These are phyloP conservation scores for Asterionellopsis glacialis DNA, from an alignment of 108 stramenopile species.

Conservation along the genomic window DNA sequence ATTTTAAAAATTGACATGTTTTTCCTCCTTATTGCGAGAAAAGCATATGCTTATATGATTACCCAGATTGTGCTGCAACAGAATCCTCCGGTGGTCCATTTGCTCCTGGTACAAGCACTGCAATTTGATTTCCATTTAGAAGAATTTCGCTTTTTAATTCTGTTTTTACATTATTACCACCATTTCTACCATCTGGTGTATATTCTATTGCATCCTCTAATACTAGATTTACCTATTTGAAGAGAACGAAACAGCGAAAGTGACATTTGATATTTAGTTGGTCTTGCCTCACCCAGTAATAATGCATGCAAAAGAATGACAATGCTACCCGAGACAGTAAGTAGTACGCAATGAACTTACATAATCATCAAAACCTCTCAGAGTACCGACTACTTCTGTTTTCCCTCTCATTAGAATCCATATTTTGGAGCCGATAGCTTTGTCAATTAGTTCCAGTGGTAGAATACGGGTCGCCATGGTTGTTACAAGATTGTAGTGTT, in stretches of 20 bases:
- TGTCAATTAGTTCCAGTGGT: slow-evolving; percentile 85
- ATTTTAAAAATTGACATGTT: too few relatives aligned
- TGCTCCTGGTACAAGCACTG: slow-evolving; percentile 79
- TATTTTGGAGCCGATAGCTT: slow-evolving; percentile 84
- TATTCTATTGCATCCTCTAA: slow-evolving; percentile 88
- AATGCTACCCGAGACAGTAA: background rate
- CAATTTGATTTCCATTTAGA: slow-evolving; percentile 88
- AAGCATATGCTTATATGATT: background rate
- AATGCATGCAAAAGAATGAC: background rate
- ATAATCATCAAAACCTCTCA: slow-evolving; percentile 87
- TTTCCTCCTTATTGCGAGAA: too few relatives aligned
- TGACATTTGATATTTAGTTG: too few relatives aligned
- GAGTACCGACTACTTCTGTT: slow-evolving; percentile 79
- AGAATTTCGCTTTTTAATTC: slow-evolving; percentile 79
- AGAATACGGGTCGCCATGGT: slow-evolving; percentile 70
- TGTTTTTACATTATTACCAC: slow-evolving; percentile 53
- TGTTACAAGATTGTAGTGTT: background rate
- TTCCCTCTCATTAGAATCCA: slow-evolving; percentile 87
- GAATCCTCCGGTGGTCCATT: slow-evolving; percentile 74
- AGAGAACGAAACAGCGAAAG: background rate
- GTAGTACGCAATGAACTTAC: slow-evolving; percentile 22
- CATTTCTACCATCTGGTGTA: slow-evolving; percentile 60
- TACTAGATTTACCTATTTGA: slow-evolving; percentile 61
- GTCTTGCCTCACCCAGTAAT: slow-evolving; percentile 1
- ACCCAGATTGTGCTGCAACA: slow-evolving; percentile 43